Conservation (phyloP, 73 alveolate species). For the Symbiodinium pilosum region DNA sequence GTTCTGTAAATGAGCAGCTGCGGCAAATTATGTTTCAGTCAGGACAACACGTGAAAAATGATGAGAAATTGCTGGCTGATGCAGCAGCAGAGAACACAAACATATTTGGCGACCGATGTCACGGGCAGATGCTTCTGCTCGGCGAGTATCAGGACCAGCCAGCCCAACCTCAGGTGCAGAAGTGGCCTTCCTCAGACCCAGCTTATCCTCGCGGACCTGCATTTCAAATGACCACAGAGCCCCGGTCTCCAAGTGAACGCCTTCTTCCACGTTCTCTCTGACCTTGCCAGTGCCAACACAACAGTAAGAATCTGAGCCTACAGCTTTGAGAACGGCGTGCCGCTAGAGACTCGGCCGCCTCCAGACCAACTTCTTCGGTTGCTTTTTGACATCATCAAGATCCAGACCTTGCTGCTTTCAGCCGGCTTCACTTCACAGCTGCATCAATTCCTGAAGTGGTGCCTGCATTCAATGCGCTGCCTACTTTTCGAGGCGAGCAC, state of each 20-base stretch:
- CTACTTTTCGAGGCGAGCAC: neutral
- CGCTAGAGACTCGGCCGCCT: neutral
- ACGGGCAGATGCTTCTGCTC: too few relatives aligned
- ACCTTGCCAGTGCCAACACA: neutral
- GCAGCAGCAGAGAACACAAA: too few relatives aligned
- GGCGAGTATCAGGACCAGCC: neutral
- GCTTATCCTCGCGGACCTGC: too few relatives aligned
- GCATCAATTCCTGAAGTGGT: neutral
- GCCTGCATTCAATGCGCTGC: too few relatives aligned
- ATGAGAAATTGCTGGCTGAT: too few relatives aligned
- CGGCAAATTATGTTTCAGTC: too few relatives aligned
- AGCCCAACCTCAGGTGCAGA: neutral
- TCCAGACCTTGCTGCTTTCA: conserved; percentile 54
- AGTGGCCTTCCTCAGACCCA: too few relatives aligned
- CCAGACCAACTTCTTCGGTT: conserved; percentile 20
- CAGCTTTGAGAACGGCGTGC: neutral
- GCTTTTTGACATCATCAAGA: conserved; percentile 5
- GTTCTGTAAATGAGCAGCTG: too few relatives aligned
- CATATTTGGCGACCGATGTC: too few relatives aligned
- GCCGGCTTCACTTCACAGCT: too few relatives aligned
- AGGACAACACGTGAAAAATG: too few relatives aligned
- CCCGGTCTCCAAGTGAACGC: neutral
- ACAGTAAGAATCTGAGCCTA: too few relatives aligned
- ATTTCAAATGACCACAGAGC: neutral
- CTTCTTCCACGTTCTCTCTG: neutral